Percentiles rank a stretch among this genome's conserved stretches.
Evolutionary conservation across 2,329 filamentous ascomycete genomes (phyloP).

Genomic region (Exophiala oligosperma): DNA sequence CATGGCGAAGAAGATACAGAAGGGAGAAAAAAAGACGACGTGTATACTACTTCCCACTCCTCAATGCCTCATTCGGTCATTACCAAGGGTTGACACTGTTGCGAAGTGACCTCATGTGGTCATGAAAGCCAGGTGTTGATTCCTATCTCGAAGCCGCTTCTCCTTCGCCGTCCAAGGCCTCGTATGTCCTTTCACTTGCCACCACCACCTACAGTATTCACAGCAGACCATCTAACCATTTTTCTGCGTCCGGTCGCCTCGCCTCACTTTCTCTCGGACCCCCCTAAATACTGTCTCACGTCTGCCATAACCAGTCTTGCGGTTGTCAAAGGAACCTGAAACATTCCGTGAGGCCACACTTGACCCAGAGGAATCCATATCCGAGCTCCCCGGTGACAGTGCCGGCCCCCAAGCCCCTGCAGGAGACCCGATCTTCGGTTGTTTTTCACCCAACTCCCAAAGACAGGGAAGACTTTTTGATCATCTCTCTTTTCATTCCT

Average conservation of each 20-base stretch:
- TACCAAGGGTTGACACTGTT: too few species aligned
- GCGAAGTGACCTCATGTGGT: too few species aligned
- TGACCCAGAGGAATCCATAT: slow-evolving; percentile 3
- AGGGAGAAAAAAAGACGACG: too few species aligned
- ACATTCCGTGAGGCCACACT: slow-evolving; percentile 5
- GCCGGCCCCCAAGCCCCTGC: slow-evolving; percentile 14
- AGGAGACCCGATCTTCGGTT: slow-evolving; percentile 6
- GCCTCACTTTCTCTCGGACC: not conserved
- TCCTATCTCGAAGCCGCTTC: not conserved
- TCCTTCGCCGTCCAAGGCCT: too few species aligned
- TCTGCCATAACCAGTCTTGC: not conserved
- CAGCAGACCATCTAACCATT: not conserved
- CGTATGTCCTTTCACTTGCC: not conserved
- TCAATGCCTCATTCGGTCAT: too few species aligned
- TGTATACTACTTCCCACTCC: too few species aligned
- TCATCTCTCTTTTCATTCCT: too few species aligned
- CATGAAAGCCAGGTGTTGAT: not conserved
- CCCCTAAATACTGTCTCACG: not conserved
- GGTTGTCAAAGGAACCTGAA: slow-evolving; percentile 11
- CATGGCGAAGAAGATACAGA: not conserved
- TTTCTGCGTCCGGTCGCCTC: not conserved
- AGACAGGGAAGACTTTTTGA: too few species aligned
- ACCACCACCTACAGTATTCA: not conserved
- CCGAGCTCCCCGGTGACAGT: slow-evolving; percentile 9
- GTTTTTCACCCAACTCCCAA: not conserved